Conservation (phyloP, 768 basidiomycete genomes). For the Mycena rebaudengoi region DNA sequence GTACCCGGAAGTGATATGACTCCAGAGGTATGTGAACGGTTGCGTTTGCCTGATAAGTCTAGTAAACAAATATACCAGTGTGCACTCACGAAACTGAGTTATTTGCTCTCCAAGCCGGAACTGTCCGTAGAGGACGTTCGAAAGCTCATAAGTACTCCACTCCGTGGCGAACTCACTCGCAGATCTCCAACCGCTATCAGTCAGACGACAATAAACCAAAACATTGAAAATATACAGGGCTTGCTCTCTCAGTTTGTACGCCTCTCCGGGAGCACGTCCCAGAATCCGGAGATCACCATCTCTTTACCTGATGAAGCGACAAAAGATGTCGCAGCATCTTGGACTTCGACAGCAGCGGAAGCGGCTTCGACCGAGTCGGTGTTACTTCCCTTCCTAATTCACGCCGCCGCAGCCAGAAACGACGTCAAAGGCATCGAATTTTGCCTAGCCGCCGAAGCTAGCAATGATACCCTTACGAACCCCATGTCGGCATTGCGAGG, state of each 20-base stretch:
- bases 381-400: slow-evolving; percentile 79
- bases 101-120: slow-evolving; percentile 88
- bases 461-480: slow-evolving; percentile 32
- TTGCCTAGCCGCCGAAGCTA: slow-evolving; percentile 55
- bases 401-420: slow-evolving; percentile 78
- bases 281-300: slow-evolving; percentile 44
- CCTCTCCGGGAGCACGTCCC: slow-evolving; percentile 54
- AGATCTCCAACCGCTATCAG: slow-evolving; percentile 52
- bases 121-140: slow-evolving; percentile 75
- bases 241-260: slow-evolving; percentile 76
- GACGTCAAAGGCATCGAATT: slow-evolving; percentile 69
- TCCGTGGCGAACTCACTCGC: slow-evolving; percentile 89
- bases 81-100: slow-evolving; percentile 89
- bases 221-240: slow-evolving; percentile 68
- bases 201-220: slow-evolving; percentile 54
- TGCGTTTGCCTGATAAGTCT: no score
- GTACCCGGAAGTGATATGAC: slow-evolving; percentile 94
- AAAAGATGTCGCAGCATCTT: slow-evolving; percentile 65
- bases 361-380: slow-evolving; percentile 73
- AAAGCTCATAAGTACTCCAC: slow-evolving; percentile 74
- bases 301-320: slow-evolving; percentile 49
- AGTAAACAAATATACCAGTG: slow-evolving; percentile 57
- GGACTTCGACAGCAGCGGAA: slow-evolving; percentile 84
- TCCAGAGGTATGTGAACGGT: slow-evolving; percentile 82
- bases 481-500: no score